phyloP scores from a whole-genome alignment of 1,139 yeast species.

The Scheffersomyces cryptocercus region DNA sequence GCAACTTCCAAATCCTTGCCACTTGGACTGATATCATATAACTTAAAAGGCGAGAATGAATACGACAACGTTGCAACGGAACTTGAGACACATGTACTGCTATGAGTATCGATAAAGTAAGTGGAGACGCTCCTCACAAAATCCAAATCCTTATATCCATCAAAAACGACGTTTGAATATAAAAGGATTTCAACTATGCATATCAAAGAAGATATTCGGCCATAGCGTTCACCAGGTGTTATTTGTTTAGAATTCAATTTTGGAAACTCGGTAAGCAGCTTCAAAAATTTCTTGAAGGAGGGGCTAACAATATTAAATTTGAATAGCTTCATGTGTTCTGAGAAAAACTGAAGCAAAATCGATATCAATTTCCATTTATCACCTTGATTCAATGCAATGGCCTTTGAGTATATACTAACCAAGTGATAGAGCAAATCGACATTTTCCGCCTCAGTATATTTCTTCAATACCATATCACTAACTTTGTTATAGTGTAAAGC shows the following conservation, averaged over 20 bases:
- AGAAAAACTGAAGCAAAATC: slow-evolving; percentile 24
- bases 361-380: slow-evolving; percentile 33
- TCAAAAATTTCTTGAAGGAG: slow-evolving; percentile 22
- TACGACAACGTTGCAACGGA: not conserved
- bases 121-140: slow-evolving; percentile 9
- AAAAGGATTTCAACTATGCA: slow-evolving; percentile 8
- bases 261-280: slow-evolving; percentile 20
- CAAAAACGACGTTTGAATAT: slow-evolving; percentile 17
- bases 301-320: slow-evolving; percentile 19
- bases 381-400: slow-evolving; percentile 17
- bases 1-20: slow-evolving; percentile 3
- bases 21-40: slow-evolving; percentile 8
- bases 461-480: slow-evolving; percentile 18
- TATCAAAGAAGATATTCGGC: slow-evolving; percentile 6
- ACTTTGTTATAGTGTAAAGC: slow-evolving; percentile 25
- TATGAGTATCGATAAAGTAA: not conserved
- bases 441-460: slow-evolving; percentile 23
- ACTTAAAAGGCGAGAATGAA: slow-evolving; percentile 6
- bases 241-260: slow-evolving; percentile 3
- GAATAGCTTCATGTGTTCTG: slow-evolving; percentile 14
- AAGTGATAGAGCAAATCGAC: slow-evolving; percentile 30
- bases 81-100: not conserved
- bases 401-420: slow-evolving; percentile 29
- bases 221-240: slow-evolving; percentile 7
- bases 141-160: slow-evolving; percentile 36